Percentiles rank a stretch among this genome's conserved stretches.
Evolutionary conservation across 805 yeast genomes (phyloP).

Genomic region (Candida michaelii): DNA sequence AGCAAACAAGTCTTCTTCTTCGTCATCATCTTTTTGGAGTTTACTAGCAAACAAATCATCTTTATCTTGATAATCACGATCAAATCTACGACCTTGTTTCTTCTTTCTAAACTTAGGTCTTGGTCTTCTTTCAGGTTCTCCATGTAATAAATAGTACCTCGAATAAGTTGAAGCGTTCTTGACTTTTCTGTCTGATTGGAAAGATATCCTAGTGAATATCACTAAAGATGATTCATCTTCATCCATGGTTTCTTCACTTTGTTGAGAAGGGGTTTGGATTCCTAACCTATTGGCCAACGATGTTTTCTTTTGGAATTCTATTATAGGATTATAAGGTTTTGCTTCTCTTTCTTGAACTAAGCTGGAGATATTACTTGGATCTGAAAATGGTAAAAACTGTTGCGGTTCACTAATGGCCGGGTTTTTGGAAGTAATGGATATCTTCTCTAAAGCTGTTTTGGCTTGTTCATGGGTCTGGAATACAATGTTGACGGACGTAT

Average conservation of each 20-base stretch:
- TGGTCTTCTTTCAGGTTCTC: constrained; percentile 60
- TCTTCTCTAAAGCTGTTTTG: constrained; percentile 31
- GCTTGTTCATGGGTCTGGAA: constrained; percentile 48
- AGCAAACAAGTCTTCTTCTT: constrained; percentile 40
- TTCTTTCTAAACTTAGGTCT: constrained; percentile 7
- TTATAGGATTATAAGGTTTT: constrained; percentile 38
- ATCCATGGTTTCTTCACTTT: constrained; percentile 26
- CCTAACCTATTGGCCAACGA: constrained; percentile 32
- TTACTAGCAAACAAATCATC: constrained; percentile 37
- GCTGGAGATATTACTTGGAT: constrained; percentile 20
- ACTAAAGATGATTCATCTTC: constrained; percentile 38
- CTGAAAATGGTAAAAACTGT: constrained; percentile 11
- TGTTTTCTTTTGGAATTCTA: constrained; percentile 32
- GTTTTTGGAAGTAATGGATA: constrained; percentile 26
- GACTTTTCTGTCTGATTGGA: constrained; percentile 54
- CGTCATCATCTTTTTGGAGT: constrained; percentile 17
- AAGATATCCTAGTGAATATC: constrained; percentile 50
- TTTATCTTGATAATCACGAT: constrained; percentile 15
- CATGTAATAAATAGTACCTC: constrained; percentile 65
- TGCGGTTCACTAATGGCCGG: constrained; percentile 14
- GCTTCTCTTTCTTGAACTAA: constrained; percentile 40
- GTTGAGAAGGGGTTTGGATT: constrained; percentile 12
- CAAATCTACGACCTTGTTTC: constrained; percentile 5
- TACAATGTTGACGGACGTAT: constrained; percentile 54
- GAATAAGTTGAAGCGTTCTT: constrained; percentile 58